Evolutionary conservation across 164 flowering plant species (phyloP).

Genomic region (Umbilicus rupestris): DNA sequence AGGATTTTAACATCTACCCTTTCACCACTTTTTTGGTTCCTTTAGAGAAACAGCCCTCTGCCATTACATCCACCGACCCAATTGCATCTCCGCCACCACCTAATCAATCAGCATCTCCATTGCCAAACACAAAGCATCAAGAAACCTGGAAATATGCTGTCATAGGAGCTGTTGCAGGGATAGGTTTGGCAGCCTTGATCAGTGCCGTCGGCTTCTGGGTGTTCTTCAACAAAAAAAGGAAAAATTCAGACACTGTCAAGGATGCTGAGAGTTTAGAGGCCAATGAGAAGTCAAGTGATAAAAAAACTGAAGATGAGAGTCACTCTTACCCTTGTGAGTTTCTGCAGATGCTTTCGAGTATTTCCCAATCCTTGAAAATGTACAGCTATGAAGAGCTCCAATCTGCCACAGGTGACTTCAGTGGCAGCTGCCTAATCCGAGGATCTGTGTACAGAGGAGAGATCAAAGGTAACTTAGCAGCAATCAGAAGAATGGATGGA

Average conservation of each 20-base stretch:
- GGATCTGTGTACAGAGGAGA: constrained; percentile 62
- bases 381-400: constrained; percentile 48
- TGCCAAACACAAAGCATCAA: constrained; percentile 14
- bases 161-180: constrained; percentile 32
- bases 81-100: constrained; percentile 28
- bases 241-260: constrained; percentile 7
- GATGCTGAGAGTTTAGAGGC: constrained; percentile 22
- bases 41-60: constrained; percentile 38
- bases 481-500: constrained; percentile 52
- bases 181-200: constrained; percentile 14
- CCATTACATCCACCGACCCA: constrained; percentile 21
- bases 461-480: constrained; percentile 42
- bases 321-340: constrained; percentile 20
- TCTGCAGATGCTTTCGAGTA: constrained; percentile 21
- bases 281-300: constrained; percentile 18
- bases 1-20: constrained; percentile 22
- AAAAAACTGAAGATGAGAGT: constrained; percentile 19
- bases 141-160: constrained; percentile 43
- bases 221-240: constrained; percentile 17
- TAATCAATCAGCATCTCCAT: constrained; percentile 6
- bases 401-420: constrained; percentile 54
- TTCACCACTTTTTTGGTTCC: constrained; percentile 71
- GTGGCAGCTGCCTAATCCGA: constrained; percentile 29
- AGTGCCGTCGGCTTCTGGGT: constrained; percentile 18
- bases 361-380: constrained; percentile 39